Percentiles rank a stretch among this genome's conserved stretches.
These are phyloP conservation scores for Neospora caninum DNA, from an alignment of 169 alveolate species.

Conservation along the genomic window DNA sequence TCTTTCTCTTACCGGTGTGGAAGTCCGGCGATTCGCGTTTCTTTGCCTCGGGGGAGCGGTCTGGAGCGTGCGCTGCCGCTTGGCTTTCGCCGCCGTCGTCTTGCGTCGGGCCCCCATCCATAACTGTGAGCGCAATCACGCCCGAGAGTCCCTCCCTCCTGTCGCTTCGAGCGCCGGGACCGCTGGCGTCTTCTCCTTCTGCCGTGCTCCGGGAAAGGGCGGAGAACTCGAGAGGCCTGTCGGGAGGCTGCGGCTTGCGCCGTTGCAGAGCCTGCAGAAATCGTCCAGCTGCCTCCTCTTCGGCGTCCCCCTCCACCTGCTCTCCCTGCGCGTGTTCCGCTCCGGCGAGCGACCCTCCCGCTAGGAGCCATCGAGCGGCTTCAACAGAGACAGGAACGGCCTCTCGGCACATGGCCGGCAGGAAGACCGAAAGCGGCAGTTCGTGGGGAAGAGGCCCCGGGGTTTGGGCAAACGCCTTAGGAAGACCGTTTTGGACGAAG, in stretches of 20 bases:
- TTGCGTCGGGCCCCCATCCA: background rate
- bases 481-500: background rate
- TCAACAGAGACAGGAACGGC: background rate
- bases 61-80: no score
- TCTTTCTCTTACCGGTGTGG: no score
- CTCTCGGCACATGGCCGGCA: background rate
- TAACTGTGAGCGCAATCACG: background rate
- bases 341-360: background rate
- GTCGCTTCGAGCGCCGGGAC: background rate
- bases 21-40: no score
- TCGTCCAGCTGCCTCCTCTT: background rate
- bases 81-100: background rate
- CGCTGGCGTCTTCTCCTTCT: no score
- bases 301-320: background rate
- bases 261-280: background rate
- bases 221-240: background rate
- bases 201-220: background rate
- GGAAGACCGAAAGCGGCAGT: background rate
- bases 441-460: background rate
- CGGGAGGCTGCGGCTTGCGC: background rate
- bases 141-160: background rate
- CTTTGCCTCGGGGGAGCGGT: no score
- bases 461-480: background rate
- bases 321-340: background rate
- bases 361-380: background rate